Conservation (phyloP, 1,139 yeast species). For the Sugiyamaella pinicola region DNA sequence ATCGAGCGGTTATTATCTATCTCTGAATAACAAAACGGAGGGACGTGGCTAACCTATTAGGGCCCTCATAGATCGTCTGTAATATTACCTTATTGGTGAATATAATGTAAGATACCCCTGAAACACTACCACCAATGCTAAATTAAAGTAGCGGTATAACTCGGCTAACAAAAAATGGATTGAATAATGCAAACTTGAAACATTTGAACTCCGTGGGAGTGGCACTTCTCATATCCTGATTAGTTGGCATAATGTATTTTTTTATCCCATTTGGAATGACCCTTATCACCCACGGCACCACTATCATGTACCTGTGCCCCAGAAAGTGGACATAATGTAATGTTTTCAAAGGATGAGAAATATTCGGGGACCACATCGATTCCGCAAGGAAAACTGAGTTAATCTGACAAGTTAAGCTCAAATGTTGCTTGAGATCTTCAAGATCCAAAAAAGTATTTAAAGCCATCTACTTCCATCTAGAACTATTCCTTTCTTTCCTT, state of each 20-base stretch:
- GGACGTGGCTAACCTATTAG: too few relatives aligned
- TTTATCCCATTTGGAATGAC: not conserved
- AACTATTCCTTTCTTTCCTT: not conserved
- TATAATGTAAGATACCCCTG: not conserved
- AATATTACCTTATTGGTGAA: not conserved
- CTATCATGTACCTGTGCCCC: not conserved
- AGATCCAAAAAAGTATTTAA: not conserved
- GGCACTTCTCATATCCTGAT: not conserved
- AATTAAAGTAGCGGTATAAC: not conserved
- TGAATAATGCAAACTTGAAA: not conserved
- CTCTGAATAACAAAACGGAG: too few relatives aligned
- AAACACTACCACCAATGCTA: not conserved
- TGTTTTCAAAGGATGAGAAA: not conserved
- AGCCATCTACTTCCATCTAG: not conserved
- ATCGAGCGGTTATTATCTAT: too few relatives aligned
- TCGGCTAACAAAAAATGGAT: not conserved
- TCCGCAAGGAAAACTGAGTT: not conserved
- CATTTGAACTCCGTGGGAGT: not conserved
- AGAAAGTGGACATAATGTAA: not conserved
- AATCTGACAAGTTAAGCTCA: too few relatives aligned
- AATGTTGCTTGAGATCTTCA: too few relatives aligned
- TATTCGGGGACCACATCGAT: not conserved
- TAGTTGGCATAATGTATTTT: not conserved
- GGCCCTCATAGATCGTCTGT: not conserved
- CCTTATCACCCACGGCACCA: not conserved